phyloP scores from a whole-genome alignment of 1,284 basidiomycete species.

The Gymnopus androsaceus region DNA sequence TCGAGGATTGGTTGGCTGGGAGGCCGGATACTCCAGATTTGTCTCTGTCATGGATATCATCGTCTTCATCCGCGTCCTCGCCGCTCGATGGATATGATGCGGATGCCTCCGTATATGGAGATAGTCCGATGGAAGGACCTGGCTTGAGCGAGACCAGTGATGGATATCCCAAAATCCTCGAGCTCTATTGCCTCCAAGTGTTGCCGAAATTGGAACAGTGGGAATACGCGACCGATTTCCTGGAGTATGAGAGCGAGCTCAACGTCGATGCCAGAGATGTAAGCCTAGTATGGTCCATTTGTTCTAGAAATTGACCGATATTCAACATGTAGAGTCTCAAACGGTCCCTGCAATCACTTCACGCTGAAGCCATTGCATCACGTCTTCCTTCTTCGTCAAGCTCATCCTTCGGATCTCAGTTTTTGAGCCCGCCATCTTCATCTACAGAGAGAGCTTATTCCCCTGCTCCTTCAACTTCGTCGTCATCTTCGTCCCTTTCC shows the following conservation, averaged over 20 bases:
- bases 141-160: conserved; percentile 30
- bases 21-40: conserved; percentile 36
- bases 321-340: conserved; percentile 41
- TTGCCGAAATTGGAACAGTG: conserved; percentile 73
- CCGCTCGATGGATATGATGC: conserved; percentile 22
- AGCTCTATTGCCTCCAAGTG: conserved; percentile 72
- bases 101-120: conserved; percentile 10
- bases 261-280: conserved; percentile 54
- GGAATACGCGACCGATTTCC: conserved; percentile 74
- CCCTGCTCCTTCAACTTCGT: conserved; percentile 47
- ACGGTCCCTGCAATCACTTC: conserved; percentile 41
- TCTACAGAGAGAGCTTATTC: conserved; percentile 32
- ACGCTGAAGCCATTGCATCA: conserved; percentile 22
- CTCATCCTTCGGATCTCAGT: conserved; percentile 11
- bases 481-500: conserved; percentile 60
- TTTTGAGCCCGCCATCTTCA: conserved; percentile 1
- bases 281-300: conserved; percentile 25
- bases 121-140: conserved; percentile 17
- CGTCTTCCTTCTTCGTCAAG: conserved; percentile 22
- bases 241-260: conserved; percentile 71
- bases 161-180: conserved; percentile 71
- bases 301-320: conserved; percentile 8
- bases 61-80: not conserved
- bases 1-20: conserved; percentile 75
- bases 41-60: conserved; percentile 1